phyloP scores from a whole-genome alignment of 208 protist species.

The Trypanosoma avium region DNA sequence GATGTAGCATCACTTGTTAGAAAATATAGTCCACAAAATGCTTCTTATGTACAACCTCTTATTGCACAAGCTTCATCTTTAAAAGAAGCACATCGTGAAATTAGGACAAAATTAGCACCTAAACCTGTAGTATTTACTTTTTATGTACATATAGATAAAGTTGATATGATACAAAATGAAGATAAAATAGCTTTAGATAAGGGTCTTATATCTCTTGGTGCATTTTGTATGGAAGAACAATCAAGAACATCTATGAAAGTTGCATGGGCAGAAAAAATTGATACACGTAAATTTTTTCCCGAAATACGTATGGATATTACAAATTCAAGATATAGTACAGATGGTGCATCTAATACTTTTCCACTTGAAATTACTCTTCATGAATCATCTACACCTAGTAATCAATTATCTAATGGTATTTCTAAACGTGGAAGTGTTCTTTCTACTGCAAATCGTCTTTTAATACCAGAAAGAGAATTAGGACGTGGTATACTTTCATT shows the following conservation, averaged over 20 bases:
- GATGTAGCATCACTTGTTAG: slow-evolving; percentile 74
- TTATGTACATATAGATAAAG: slow-evolving; percentile 67
- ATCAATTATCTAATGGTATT: not conserved
- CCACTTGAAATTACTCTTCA: slow-evolving; percentile 26
- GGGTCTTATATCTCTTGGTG: slow-evolving; percentile 47
- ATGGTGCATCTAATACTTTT: not conserved
- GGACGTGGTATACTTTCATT: slow-evolving; percentile 62
- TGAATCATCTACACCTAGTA: not conserved
- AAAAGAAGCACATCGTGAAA: slow-evolving; percentile 60
- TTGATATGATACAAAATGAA: slow-evolving; percentile 42
- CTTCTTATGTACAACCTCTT: slow-evolving; percentile 63
- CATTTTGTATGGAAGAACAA: slow-evolving; percentile 39
- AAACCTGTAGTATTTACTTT: slow-evolving; percentile 50
- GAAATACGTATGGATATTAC: slow-evolving; percentile 35
- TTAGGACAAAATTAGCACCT: slow-evolving; percentile 51
- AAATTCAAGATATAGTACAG: slow-evolving; percentile 6
- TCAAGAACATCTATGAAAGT: slow-evolving; percentile 39
- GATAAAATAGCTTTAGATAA: slow-evolving; percentile 37
- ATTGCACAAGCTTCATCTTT: slow-evolving; percentile 63
- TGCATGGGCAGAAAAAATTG: slow-evolving; percentile 28
- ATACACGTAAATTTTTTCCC: slow-evolving; percentile 31
- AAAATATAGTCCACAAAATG: slow-evolving; percentile 59
- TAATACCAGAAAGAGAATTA: slow-evolving; percentile 39
- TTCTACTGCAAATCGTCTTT: not conserved
- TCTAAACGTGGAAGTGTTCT: not conserved